These are phyloP conservation scores for Aureobasidium sp. DNA, from an alignment of 2,329 filamentous ascomycete genomes.

Conservation along the genomic window DNA sequence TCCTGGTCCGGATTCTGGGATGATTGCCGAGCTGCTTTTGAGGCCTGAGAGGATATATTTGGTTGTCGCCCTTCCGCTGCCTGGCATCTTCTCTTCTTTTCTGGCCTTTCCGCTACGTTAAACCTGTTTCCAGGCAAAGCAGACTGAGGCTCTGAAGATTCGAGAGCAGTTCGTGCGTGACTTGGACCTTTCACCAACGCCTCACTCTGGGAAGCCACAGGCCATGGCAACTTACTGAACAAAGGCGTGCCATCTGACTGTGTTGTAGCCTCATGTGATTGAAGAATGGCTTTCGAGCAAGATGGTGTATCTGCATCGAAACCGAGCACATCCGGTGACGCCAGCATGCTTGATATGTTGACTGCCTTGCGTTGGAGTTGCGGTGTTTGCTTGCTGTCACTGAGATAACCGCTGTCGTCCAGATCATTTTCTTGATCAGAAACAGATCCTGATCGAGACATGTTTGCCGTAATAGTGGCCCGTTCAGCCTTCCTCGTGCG, in stretches of 20 bases:
- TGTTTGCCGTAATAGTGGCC: not conserved
- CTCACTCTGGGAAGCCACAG: not conserved
- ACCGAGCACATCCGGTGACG: conserved; percentile 9
- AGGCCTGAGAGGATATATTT: not conserved
- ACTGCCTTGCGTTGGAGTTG: not conserved
- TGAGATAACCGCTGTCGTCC: conserved; percentile 13
- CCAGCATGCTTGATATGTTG: not conserved
- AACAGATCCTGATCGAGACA: not conserved
- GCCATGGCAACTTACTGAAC: not conserved
- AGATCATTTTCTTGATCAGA: not conserved
- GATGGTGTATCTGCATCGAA: not conserved
- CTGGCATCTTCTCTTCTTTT: not conserved
- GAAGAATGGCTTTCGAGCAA: too few relatives aligned
- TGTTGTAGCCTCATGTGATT: not conserved
- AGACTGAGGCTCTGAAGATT: not conserved
- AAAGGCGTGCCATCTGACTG: too few relatives aligned
- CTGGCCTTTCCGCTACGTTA: not conserved
- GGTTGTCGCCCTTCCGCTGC: too few relatives aligned
- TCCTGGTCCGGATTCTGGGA: not conserved
- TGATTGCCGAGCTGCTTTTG: not conserved
- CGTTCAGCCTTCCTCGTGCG: not conserved
- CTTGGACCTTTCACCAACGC: not conserved
- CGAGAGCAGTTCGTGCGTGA: not conserved
- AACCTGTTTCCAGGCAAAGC: not conserved
- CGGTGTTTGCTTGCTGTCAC: not conserved